A percentile compares a stretch with the other conserved stretches of the same genome.
phyloP scores from a whole-genome alignment of 2,329 filamentous ascomycete species.

The Botryosphaeria agaves region DNA sequence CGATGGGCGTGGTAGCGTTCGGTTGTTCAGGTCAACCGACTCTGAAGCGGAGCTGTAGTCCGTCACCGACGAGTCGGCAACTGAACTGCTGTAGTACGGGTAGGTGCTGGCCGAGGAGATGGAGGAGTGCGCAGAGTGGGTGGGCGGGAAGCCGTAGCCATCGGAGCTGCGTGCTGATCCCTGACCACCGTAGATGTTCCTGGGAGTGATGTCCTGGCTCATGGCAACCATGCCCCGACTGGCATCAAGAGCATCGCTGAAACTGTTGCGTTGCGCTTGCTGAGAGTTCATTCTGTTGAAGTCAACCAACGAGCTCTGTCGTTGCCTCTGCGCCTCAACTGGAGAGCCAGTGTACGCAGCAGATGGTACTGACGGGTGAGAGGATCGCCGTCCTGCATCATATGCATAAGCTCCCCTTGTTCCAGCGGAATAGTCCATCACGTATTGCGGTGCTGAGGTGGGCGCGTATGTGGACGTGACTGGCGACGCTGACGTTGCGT shows the following conservation, averaged over 20 bases:
- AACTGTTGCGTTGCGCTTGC: constrained; percentile 47
- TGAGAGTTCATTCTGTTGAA: constrained; percentile 39
- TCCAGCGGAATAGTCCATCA: constrained; percentile 50
- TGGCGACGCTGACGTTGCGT: constrained; percentile 52
- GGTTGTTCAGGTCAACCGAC: constrained; percentile 59
- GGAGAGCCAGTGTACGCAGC: constrained; percentile 30
- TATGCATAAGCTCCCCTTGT: constrained; percentile 35
- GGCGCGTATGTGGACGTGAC: constrained; percentile 48
- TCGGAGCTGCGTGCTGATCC: constrained; percentile 55
- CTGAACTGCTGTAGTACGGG: constrained; percentile 59
- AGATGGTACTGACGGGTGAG: constrained; percentile 64
- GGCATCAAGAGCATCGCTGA: constrained; percentile 80
- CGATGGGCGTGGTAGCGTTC: constrained; percentile 68
- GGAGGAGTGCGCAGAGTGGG: constrained; percentile 73
- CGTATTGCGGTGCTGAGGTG: constrained; percentile 54
- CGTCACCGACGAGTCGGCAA: constrained; percentile 63
- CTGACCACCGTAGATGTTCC: constrained; percentile 67
- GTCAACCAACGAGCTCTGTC: constrained; percentile 49
- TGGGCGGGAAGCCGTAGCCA: constrained; percentile 79
- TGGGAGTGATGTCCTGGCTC: constrained; percentile 78
- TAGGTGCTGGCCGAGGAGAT: constrained; percentile 73
- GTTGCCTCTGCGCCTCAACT: constrained; percentile 27
- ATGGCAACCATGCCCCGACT: constrained; percentile 90
- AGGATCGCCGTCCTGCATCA: constrained; percentile 52
- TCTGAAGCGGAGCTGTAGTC: constrained; percentile 91